Evolutionary conservation across 192 early-diverging fungal genomes (phyloP).

Genomic region (Linderina pennispora): DNA sequence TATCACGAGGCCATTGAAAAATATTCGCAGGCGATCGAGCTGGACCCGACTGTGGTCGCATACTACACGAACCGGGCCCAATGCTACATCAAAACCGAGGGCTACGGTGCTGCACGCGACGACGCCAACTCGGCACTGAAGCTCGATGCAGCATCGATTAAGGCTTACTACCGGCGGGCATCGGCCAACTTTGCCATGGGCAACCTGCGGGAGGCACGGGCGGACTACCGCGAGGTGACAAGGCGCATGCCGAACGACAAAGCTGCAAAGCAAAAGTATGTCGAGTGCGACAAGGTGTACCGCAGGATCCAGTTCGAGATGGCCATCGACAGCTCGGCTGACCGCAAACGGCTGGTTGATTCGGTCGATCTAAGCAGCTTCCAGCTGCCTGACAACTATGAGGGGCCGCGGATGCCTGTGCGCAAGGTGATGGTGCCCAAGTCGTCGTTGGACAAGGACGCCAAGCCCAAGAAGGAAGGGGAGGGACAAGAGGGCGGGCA

Average conservation of each 20-base stretch:
- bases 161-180: constrained; percentile 94
- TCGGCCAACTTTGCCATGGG: constrained; percentile 81
- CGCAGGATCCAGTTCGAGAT: constrained; percentile 84
- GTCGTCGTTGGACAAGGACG: not conserved
- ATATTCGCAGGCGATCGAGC: constrained; percentile 83
- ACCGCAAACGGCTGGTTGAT: constrained; percentile 42
- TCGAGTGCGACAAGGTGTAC: constrained; percentile 88
- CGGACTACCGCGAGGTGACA: constrained; percentile 68
- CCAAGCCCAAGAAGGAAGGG: not conserved
- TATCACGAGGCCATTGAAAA: constrained; percentile 86
- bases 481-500: not conserved
- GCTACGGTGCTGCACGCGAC: constrained; percentile 73
- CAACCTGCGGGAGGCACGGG: constrained; percentile 76
- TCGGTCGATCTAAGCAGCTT: constrained; percentile 47
- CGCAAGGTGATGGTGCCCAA: constrained; percentile 20
- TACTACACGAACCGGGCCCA: constrained; percentile 93
- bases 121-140: constrained; percentile 82
- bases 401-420: constrained; percentile 69
- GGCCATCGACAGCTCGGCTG: constrained; percentile 65
- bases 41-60: constrained; percentile 75
- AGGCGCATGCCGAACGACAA: constrained; percentile 74
- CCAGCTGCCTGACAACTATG: constrained; percentile 66
- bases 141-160: constrained; percentile 75
- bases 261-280: constrained; percentile 70
- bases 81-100: constrained; percentile 78